Percentiles rank a stretch among this genome's conserved stretches.
These are phyloP conservation scores for Penicillium sp. DNA, from an alignment of 2,329 filamentous ascomycete genomes.

Conservation along the genomic window DNA sequence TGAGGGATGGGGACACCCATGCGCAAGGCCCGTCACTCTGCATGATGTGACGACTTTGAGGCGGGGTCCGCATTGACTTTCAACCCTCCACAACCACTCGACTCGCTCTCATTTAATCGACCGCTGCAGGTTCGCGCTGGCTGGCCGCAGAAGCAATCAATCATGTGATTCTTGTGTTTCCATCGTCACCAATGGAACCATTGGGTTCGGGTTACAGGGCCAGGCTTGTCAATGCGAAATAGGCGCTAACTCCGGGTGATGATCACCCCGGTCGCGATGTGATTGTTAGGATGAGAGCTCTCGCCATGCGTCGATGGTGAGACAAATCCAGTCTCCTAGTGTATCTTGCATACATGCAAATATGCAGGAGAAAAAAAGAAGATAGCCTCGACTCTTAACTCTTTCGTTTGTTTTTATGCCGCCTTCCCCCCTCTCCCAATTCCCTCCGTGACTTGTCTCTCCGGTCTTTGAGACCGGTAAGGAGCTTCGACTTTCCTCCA, in stretches of 20 bases:
- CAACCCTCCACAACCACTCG: slow-evolving; percentile 16
- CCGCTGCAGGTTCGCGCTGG: slow-evolving; percentile 35
- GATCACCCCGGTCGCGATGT: slow-evolving; percentile 29
- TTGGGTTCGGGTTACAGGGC: background rate
- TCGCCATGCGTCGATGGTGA: slow-evolving; percentile 29
- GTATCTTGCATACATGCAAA: slow-evolving; percentile 8
- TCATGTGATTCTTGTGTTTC: slow-evolving; percentile 41
- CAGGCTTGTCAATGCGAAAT: slow-evolving; percentile 19
- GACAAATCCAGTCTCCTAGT: slow-evolving; percentile 32
- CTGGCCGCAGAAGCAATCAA: slow-evolving; percentile 35
- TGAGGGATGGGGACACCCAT: slow-evolving; percentile 6
- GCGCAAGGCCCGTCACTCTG: slow-evolving; percentile 23
- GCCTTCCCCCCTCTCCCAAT: slow-evolving; percentile 10
- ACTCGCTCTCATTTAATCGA: slow-evolving; percentile 24
- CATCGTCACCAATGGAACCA: slow-evolving; percentile 28
- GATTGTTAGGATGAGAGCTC: slow-evolving; percentile 24
- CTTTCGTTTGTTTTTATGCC: slow-evolving; percentile 10
- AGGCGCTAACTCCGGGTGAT: slow-evolving; percentile 24
- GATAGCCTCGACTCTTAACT: slow-evolving; percentile 19
- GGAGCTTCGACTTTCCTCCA: slow-evolving; percentile 10
- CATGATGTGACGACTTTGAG: slow-evolving; percentile 25
- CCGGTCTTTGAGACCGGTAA: slow-evolving; percentile 11
- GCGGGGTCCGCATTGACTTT: slow-evolving; percentile 21
- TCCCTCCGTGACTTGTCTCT: slow-evolving; percentile 14
- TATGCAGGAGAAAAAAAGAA: background rate